Conservation (phyloP, 2,329 filamentous ascomycete species). For the Dryadomyces quercivorus region DNA sequence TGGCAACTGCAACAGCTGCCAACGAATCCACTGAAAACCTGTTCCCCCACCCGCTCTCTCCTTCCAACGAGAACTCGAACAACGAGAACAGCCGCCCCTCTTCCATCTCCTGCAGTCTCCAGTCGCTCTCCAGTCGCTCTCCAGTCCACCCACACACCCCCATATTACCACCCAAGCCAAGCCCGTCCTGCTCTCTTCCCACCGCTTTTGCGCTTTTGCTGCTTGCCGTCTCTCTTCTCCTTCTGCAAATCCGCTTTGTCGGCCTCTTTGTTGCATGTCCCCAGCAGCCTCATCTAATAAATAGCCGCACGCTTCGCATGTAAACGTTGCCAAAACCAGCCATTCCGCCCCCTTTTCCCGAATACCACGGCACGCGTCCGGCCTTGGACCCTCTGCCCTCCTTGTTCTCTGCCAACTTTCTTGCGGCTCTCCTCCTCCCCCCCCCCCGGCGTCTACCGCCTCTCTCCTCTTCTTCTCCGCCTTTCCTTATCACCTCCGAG, state of each 20-base stretch:
- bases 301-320: neutral
- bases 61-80: neutral
- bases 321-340: neutral
- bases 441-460: neutral
- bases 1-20: neutral
- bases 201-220: slow-evolving; percentile 1
- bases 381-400: too few relatives aligned
- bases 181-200: neutral
- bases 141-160: neutral
- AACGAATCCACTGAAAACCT: neutral
- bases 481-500: neutral
- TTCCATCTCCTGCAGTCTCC: neutral
- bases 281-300: neutral
- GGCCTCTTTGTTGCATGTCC: neutral
- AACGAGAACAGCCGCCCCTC: neutral
- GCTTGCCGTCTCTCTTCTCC: neutral
- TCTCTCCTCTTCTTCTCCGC: neutral
- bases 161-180: neutral
- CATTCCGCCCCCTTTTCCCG: neutral
- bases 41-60: neutral
- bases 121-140: too few relatives aligned
- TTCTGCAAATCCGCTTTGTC: neutral
- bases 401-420: neutral
- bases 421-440: neutral
- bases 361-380: too few relatives aligned